These are phyloP conservation scores for Colletotrichum chlorophyti DNA, from an alignment of 2,329 filamentous ascomycete species.

Conservation along the genomic window DNA sequence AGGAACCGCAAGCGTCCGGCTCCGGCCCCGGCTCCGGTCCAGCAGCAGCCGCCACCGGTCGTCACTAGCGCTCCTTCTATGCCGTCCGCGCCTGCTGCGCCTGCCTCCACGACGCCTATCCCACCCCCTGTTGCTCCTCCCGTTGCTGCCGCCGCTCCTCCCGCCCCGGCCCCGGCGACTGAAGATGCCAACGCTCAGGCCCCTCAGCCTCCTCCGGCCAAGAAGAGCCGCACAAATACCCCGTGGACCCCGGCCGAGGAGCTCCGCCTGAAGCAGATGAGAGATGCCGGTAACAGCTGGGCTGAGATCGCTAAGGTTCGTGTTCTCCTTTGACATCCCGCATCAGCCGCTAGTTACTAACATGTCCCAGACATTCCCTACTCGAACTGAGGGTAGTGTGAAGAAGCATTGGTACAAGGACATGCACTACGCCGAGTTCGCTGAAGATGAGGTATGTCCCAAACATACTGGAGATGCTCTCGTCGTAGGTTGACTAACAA, in stretches of 20 bases:
- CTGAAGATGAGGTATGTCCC: slow-evolving; percentile 85
- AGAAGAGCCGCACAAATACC: slow-evolving; percentile 98
- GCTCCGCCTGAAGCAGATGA: slow-evolving; percentile 89
- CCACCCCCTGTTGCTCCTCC: slow-evolving; percentile 43
- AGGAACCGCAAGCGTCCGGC: slow-evolving; percentile 36
- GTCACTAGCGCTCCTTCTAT: slow-evolving; percentile 35
- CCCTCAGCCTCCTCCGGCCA: slow-evolving; percentile 64
- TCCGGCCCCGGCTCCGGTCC: slow-evolving; percentile 45
- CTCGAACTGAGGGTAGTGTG: slow-evolving; percentile 93
- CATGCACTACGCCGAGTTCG: slow-evolving; percentile 99
- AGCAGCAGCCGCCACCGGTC: slow-evolving; percentile 41
- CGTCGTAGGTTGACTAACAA: slow-evolving; percentile 29
- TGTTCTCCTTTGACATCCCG: neutral
- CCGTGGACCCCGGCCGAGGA: slow-evolving; percentile 98
- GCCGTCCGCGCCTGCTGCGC: slow-evolving; percentile 41
- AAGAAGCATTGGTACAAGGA: slow-evolving; percentile 99
- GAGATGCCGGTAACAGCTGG: slow-evolving; percentile 93
- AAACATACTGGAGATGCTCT: slow-evolving; percentile 18
- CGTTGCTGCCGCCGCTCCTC: slow-evolving; percentile 38
- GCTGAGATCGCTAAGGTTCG: slow-evolving; percentile 95
- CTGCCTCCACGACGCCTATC: slow-evolving; percentile 37
- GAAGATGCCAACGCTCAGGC: slow-evolving; percentile 42
- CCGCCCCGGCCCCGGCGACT: slow-evolving; percentile 35
- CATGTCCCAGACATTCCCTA: slow-evolving; percentile 78
- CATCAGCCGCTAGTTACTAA: neutral